A percentile compares a stretch with the other conserved stretches of the same genome.
These are phyloP conservation scores for Ascobolus immersus DNA, from an alignment of 495 filamentous ascomycete genomes.

Conservation along the genomic window DNA sequence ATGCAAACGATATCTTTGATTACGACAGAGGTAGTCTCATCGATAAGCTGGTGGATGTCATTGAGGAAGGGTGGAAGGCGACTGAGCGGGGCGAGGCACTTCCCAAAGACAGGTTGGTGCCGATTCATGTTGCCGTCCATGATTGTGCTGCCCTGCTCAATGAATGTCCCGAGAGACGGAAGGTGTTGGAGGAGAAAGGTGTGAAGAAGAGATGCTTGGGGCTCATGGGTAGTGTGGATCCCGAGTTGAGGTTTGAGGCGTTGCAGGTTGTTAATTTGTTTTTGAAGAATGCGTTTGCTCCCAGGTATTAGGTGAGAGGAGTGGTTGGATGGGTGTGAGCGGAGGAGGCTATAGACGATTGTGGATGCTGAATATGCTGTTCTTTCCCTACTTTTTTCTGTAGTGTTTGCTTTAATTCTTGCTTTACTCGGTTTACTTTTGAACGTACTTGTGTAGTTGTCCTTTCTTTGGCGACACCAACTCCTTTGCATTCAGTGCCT, in stretches of 20 bases:
- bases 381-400: too few relatives aligned
- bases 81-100: slow-evolving; percentile 67
- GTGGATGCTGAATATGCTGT: too few relatives aligned
- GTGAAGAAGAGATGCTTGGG: slow-evolving; percentile 84
- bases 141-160: slow-evolving; percentile 74
- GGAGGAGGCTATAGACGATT: too few relatives aligned
- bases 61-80: slow-evolving; percentile 20
- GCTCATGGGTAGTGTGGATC: slow-evolving; percentile 74
- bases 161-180: slow-evolving; percentile 64
- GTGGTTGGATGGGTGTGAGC: too few relatives aligned
- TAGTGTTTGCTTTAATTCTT: too few relatives aligned
- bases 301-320: too few relatives aligned
- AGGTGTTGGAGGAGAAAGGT: slow-evolving; percentile 65
- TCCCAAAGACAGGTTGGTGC: too few relatives aligned
- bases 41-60: slow-evolving; percentile 64
- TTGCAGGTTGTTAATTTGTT: slow-evolving; percentile 43
- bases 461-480: too few relatives aligned
- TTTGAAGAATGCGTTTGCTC: slow-evolving; percentile 13
- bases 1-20: slow-evolving; percentile 78
- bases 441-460: not conserved
- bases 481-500: too few relatives aligned
- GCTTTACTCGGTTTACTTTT: too few relatives aligned
- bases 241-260: slow-evolving; percentile 84
- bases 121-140: slow-evolving; percentile 87
- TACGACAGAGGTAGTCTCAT: slow-evolving; percentile 52